Evolutionary conservation across 768 basidiomycete genomes (phyloP), one percentile per base, ranked within the genome.

Genomic region (Kondoa subrosea): DNA sequence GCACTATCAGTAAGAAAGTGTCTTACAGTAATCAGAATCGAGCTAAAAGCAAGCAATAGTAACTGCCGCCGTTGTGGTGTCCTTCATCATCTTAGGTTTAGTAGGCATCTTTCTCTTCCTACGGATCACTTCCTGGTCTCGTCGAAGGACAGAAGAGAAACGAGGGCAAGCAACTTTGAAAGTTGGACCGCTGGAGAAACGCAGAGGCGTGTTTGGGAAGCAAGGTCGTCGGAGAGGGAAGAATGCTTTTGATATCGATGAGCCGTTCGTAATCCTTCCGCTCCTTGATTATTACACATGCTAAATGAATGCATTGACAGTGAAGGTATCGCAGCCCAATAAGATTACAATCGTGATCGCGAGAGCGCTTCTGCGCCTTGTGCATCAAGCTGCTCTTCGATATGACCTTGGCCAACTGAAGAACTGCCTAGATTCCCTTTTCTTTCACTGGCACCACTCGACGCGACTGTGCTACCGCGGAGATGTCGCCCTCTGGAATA

Each of bases 81-180:
- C 66, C n/a, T 67, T 67, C 34, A 34, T 67, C 66, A 59, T 67
- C 57, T 59, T 67, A 31, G 56, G 56, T 34, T 1, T 57, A 27
- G 17, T 29, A 0, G 32, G 29, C 59, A 15, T 67, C 25, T 60
- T 67, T 29, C 0, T 50, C 66, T 67, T 67, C 58, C 56, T 67
- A 25, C 40, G 56, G 15, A 31, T 66, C 50, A 56, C 65, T 8
- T 50, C 40, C 40, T 50, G 61, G 30, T 63, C 61, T 3, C 61
- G 16, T 12, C 15, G 15, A 31, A 2, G 27, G 27, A 31, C 27
- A 27, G 61, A 17, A 63, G 61, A 32, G 34, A 16, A 8, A 3
- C 61, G 26, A 16, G 30, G 25, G 4, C 58, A 25, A 4, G 58
- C n/a, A 63, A 32, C 16, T 14, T 17, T 33, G 8, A 63, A 32